Evolutionary conservation across 805 yeast genomes (phyloP).

Genomic region (Candida alai): DNA sequence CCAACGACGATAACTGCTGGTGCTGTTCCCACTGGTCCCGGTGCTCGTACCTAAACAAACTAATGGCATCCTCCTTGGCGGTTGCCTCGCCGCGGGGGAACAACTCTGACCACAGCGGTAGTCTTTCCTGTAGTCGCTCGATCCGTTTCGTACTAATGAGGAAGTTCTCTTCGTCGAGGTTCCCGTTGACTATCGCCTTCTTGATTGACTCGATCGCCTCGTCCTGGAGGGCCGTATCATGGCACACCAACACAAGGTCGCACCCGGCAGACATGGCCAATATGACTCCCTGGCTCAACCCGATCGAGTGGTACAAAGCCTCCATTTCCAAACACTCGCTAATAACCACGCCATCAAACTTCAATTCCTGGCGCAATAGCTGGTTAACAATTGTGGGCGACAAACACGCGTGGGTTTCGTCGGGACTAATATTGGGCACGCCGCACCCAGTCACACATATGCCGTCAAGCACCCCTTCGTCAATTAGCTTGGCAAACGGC

Average conservation of each 20-base stretch:
- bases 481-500: constrained; percentile 48
- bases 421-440: constrained; percentile 55
- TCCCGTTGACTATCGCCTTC: constrained; percentile 37
- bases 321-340: constrained; percentile 64
- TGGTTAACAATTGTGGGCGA: constrained; percentile 51
- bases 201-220: constrained; percentile 48
- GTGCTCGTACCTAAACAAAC: constrained; percentile 22
- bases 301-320: constrained; percentile 57
- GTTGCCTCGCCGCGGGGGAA: constrained; percentile 33
- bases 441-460: constrained; percentile 63
- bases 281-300: constrained; percentile 63
- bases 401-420: constrained; percentile 61
- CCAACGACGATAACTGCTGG: constrained; percentile 37
- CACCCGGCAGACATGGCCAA: constrained; percentile 63
- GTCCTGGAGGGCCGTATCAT: constrained; percentile 48
- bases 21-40: constrained; percentile 41
- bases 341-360: constrained; percentile 53
- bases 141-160: constrained; percentile 40
- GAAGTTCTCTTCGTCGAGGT: constrained; percentile 41
- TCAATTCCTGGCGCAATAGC: constrained; percentile 46
- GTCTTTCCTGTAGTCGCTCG: constrained; percentile 36
- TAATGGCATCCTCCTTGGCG: constrained; percentile 17
- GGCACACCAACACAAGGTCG: constrained; percentile 61
- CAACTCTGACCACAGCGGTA: constrained; percentile 44
- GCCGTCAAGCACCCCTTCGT: constrained; percentile 47